Evolutionary conservation across 306 rosid genomes (phyloP).

Genomic region (Macrotyloma uniflorum): DNA sequence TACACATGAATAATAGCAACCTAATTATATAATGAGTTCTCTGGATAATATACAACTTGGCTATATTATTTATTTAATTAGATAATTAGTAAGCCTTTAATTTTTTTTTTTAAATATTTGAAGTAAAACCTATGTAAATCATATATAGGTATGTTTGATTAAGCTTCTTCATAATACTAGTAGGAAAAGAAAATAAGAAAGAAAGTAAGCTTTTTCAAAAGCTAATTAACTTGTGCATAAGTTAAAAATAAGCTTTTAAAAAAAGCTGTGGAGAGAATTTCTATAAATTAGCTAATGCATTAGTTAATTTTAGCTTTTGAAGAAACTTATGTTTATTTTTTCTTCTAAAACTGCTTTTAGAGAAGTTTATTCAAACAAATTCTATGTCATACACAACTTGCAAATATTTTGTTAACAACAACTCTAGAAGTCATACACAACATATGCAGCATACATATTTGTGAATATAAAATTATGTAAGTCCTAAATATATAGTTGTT

Average conservation of each 20-base stretch:
- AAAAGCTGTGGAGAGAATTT: too few species aligned
- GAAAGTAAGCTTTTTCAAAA: too few species aligned
- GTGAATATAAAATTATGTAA: neutral
- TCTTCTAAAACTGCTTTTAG: too few species aligned
- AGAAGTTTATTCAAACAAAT: too few species aligned
- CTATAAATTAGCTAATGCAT: too few species aligned
- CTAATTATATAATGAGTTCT: neutral
- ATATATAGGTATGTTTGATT: neutral
- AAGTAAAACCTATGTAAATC: neutral
- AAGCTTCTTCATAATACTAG: neutral
- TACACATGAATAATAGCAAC: neutral
- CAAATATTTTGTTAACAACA: neutral
- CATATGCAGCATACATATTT: neutral
- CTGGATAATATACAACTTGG: neutral
- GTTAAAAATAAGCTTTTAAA: too few species aligned
- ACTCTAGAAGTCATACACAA: neutral
- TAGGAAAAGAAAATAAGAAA: too few species aligned
- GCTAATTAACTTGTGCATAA: too few species aligned
- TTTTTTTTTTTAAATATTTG: neutral
- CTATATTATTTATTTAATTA: neutral
- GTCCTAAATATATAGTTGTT: neutral
- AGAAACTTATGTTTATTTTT: too few species aligned
- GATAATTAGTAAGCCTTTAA: neutral
- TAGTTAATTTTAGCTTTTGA: too few species aligned
- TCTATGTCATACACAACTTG: neutral